Evolutionary conservation across 1,284 basidiomycete genomes (phyloP).

Genomic region (Singerocomus inundabilis): DNA sequence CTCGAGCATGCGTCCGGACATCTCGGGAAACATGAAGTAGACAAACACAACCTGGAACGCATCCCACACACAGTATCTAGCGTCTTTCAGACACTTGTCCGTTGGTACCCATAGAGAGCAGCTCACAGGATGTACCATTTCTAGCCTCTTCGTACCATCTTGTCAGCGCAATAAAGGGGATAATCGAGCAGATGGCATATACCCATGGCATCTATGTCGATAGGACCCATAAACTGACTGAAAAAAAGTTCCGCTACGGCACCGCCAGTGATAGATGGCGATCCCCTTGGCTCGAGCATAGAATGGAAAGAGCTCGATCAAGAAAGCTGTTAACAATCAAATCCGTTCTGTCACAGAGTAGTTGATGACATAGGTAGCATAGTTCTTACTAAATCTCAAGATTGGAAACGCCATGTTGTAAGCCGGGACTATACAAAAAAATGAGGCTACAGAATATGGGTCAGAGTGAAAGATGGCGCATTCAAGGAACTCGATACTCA

Average conservation of each 20-base stretch:
- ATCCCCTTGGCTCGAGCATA: slow-evolving; percentile 18
- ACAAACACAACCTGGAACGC: no score
- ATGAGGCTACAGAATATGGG: slow-evolving; percentile 11
- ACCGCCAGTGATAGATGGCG: slow-evolving; percentile 17
- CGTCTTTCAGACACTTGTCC: no score
- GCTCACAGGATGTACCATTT: no score
- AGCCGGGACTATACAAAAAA: slow-evolving; percentile 5
- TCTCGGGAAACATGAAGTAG: no score
- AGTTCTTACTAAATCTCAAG: slow-evolving; percentile 12
- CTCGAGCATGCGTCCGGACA: no score
- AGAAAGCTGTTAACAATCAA: slow-evolving; percentile 12
- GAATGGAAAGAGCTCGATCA: slow-evolving; percentile 30
- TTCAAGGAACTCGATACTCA: no score
- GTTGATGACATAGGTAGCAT: not conserved
- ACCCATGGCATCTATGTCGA: no score
- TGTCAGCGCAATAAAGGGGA: no score
- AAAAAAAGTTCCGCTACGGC: slow-evolving; percentile 12
- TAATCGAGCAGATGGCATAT: no score
- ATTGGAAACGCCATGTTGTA: slow-evolving; percentile 14
- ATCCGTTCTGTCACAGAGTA: not conserved
- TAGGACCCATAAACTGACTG: slow-evolving; percentile 13
- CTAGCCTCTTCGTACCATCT: no score
- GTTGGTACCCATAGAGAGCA: no score
- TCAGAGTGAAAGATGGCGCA: slow-evolving; percentile 4
- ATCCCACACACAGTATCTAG: no score